Conservation (phyloP, 768 basidiomycete species). For the Russula vinacea region DNA sequence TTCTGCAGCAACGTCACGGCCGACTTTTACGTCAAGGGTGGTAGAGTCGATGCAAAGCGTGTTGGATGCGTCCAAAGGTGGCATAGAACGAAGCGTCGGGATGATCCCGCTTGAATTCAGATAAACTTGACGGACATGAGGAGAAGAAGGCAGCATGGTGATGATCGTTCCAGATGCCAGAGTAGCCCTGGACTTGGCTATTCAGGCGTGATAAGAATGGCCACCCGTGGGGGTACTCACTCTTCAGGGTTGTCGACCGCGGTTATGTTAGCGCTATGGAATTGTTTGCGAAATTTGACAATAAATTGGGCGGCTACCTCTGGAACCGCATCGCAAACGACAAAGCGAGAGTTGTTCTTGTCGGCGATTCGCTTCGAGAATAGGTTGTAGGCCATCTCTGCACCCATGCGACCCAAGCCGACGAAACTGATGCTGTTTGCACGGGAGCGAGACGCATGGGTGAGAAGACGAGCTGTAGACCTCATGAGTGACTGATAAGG, state of each 20-base stretch:
- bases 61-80: slow-evolving; percentile 36
- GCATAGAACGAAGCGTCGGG: slow-evolving; percentile 53
- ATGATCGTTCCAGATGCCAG: slow-evolving; percentile 62
- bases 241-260: slow-evolving; percentile 66
- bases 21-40: slow-evolving; percentile 77
- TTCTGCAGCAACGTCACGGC: slow-evolving; percentile 58
- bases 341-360: slow-evolving; percentile 53
- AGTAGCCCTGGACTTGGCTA: slow-evolving; percentile 51
- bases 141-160: slow-evolving; percentile 91
- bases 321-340: slow-evolving; percentile 74
- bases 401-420: slow-evolving; percentile 86
- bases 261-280: slow-evolving; percentile 57
- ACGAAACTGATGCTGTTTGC: slow-evolving; percentile 67
- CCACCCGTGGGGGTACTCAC: slow-evolving; percentile 44
- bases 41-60: slow-evolving; percentile 88
- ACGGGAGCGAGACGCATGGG: slow-evolving; percentile 26
- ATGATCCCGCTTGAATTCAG: slow-evolving; percentile 57
- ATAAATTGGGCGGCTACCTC: slow-evolving; percentile 57
- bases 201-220: slow-evolving; percentile 12
- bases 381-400: slow-evolving; percentile 81
- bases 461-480: slow-evolving; percentile 45
- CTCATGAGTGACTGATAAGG: slow-evolving; percentile 42
- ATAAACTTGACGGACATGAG: slow-evolving; percentile 81
- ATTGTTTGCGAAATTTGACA: slow-evolving; percentile 51
- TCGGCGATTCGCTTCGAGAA: slow-evolving; percentile 69